Evolutionary conservation across 2,329 filamentous ascomycete species (phyloP).

Genomic region (Ophiostoma ulmi): DNA sequence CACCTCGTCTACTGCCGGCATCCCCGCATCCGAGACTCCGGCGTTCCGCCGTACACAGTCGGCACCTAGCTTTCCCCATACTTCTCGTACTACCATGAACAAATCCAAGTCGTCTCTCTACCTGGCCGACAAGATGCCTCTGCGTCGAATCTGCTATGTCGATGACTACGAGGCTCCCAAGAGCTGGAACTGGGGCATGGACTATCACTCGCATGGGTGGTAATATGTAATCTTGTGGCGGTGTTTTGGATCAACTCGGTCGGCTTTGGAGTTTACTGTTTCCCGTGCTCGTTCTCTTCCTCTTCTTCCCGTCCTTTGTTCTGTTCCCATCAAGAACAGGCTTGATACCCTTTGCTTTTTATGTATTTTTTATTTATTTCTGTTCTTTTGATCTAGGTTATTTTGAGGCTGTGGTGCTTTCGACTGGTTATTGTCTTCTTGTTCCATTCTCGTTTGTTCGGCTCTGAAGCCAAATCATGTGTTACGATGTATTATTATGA

Average conservation of each 20-base stretch:
- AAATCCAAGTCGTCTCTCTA: neutral
- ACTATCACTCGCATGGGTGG: conserved; percentile 26
- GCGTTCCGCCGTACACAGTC: conserved; percentile 23
- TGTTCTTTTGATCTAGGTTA: neutral
- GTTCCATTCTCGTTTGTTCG: neutral
- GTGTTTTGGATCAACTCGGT: neutral
- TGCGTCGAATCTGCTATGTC: conserved; percentile 16
- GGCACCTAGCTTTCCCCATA: conserved; percentile 12
- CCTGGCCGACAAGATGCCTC: neutral
- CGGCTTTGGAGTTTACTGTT: neutral
- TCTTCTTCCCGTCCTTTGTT: neutral
- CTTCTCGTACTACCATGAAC: neutral
- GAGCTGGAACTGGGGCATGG: conserved; percentile 20
- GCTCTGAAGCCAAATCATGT: neutral
- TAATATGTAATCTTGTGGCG: neutral
- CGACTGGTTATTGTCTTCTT: neutral
- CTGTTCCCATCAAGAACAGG: neutral
- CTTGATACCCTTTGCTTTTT: neutral
- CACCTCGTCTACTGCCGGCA: neutral
- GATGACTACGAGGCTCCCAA: conserved; percentile 21
- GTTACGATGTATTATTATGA: neutral
- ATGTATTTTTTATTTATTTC: neutral
- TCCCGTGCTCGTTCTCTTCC: neutral
- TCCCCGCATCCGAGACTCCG: neutral
- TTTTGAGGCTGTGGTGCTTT: neutral